Evolutionary conservation across 768 basidiomycete species (phyloP).

Genomic region (Fomitopsis serialis): DNA sequence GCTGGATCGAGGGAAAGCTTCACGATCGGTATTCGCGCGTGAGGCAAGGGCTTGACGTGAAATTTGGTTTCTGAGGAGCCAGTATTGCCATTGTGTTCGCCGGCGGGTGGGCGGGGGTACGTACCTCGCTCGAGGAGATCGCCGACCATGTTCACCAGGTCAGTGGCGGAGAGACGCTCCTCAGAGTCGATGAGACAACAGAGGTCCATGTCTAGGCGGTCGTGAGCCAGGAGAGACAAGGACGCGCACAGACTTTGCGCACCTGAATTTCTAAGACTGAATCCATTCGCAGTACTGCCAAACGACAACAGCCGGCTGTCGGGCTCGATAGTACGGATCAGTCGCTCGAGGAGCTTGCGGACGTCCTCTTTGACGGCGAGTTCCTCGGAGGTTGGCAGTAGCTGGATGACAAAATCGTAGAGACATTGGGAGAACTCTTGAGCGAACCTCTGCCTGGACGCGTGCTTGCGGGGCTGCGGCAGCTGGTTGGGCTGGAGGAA

Average conservation of each 20-base stretch:
- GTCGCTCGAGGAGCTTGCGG: constrained; percentile 86
- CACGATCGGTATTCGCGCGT: constrained; percentile 97
- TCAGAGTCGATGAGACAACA: constrained; percentile 93
- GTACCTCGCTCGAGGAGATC: constrained; percentile 89
- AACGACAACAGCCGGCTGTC: constrained; percentile 88
- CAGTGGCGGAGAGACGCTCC: constrained; percentile 71
- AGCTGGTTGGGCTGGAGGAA: constrained; percentile 13
- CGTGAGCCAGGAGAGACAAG: not conserved
- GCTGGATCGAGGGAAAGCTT: constrained; percentile 92
- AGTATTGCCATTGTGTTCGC: constrained; percentile 1
- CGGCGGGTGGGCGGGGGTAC: constrained; percentile 20
- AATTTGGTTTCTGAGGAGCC: constrained; percentile 79
- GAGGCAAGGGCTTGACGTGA: constrained; percentile 91
- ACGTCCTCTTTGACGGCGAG: constrained; percentile 95
- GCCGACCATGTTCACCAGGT: constrained; percentile 92
- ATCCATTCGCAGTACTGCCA: constrained; percentile 95
- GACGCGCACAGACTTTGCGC: not conserved
- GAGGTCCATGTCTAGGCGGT: constrained; percentile 85
- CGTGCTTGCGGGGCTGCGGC: constrained; percentile 15
- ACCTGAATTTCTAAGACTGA: constrained; percentile 96
- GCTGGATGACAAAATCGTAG: constrained; percentile 90
- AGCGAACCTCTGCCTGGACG: constrained; percentile 59
- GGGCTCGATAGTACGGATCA: constrained; percentile 94
- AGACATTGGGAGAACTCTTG: constrained; percentile 84
- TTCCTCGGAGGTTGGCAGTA: constrained; percentile 86